Conservation (phyloP, 495 filamentous ascomycete species). For the Lophium mytilinum region DNA sequence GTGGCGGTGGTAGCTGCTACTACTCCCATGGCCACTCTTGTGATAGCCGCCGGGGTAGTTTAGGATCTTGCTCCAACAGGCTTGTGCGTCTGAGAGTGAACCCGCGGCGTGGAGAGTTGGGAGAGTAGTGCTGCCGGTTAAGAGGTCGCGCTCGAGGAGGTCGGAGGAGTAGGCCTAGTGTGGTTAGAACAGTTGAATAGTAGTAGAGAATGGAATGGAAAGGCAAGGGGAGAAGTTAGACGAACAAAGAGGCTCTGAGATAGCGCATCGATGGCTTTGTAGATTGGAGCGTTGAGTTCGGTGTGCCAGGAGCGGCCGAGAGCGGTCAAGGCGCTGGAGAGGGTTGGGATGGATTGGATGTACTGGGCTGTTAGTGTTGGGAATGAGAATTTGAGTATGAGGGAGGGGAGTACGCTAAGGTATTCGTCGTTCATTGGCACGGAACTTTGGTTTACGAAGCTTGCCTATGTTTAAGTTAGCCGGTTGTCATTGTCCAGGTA, state of each 20-base stretch:
- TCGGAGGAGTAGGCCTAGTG: conserved; percentile 6
- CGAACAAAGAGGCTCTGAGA: conserved; percentile 1
- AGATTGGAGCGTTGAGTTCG: conserved; percentile 21
- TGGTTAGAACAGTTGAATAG: conserved; percentile 1
- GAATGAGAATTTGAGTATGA: not conserved
- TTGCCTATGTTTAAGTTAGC: not conserved
- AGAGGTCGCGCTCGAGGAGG: not conserved
- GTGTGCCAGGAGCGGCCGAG: conserved; percentile 21
- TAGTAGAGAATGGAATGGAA: not conserved
- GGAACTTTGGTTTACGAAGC: not conserved
- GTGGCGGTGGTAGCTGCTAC: not conserved
- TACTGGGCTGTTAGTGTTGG: conserved; percentile 9
- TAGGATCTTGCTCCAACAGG: conserved; percentile 19
- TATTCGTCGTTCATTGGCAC: conserved; percentile 10
- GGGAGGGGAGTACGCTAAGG: conserved; percentile 1
- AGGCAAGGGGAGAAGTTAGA: not conserved
- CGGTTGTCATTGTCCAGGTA: not conserved
- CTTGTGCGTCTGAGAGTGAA: conserved; percentile 22
- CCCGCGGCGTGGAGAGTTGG: conserved; percentile 25
- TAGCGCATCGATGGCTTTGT: conserved; percentile 10
- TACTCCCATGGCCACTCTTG: not conserved
- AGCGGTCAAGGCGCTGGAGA: conserved; percentile 14
- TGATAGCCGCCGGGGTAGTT: conserved; percentile 24
- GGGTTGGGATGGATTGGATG: conserved; percentile 14
- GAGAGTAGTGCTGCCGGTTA: conserved; percentile 11